phyloP scores from a whole-genome alignment of 2,329 filamentous ascomycete species.

The Intubia oerlemansii region DNA sequence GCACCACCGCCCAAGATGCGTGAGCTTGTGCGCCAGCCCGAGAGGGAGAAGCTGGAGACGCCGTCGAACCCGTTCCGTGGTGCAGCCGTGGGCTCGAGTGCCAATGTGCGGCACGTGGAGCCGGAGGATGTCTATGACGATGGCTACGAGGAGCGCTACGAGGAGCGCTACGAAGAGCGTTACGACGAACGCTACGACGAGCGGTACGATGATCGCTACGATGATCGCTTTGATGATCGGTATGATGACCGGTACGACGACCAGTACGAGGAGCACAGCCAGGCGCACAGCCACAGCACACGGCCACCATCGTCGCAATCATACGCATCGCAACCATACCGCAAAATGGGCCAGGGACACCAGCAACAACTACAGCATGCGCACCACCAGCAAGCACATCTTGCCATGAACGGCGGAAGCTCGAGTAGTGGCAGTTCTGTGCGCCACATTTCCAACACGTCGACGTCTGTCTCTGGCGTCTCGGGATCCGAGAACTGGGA shows the following conservation, averaged over 20 bases:
- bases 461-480: conserved; percentile 34
- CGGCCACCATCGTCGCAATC: conserved; percentile 7
- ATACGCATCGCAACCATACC: conserved; percentile 4
- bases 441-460: conserved; percentile 54
- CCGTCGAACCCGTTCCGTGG: conserved; percentile 26
- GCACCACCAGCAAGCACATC: conserved; percentile 1
- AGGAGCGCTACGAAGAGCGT: too few species aligned
- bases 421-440: conserved; percentile 11
- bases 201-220: conserved; percentile 1
- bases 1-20: conserved; percentile 85
- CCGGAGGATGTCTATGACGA: conserved; percentile 76
- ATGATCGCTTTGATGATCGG: conserved; percentile 1
- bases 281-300: conserved; percentile 2
- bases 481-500: conserved; percentile 95
- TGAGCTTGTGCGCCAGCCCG: conserved; percentile 37
- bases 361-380: conserved; percentile 1
- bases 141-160: conserved; percentile 3
- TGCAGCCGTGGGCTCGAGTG: conserved; percentile 25
- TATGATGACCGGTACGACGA: conserved; percentile 2
- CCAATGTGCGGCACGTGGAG: conserved; percentile 33
- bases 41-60: conserved; percentile 30
- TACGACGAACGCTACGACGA: conserved; percentile 4
- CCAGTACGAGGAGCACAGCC: conserved; percentile 2
- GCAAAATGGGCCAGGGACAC: conserved; percentile 2
- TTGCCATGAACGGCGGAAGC: too few species aligned